These are phyloP conservation scores for Scenedesmus sp. DNA, from an alignment of 163 green algal species.

Conservation along the genomic window DNA sequence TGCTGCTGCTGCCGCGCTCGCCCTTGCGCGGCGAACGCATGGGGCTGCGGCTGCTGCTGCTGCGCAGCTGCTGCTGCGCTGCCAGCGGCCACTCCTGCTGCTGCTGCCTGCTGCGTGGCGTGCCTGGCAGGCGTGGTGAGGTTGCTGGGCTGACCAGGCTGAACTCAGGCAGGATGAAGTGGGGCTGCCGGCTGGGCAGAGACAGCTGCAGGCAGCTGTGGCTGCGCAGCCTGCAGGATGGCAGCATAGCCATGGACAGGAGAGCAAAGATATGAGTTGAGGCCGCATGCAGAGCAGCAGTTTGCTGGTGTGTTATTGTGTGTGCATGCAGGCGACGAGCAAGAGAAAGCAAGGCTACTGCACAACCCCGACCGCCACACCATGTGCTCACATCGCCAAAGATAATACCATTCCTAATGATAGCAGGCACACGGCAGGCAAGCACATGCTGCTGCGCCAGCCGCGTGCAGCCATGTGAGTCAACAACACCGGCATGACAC, in stretches of 20 bases:
- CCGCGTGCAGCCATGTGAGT: background rate
- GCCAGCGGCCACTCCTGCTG: background rate
- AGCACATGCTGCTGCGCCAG: background rate
- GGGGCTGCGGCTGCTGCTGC: background rate
- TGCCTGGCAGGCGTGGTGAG: background rate
- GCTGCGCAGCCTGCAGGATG: constrained; percentile 8
- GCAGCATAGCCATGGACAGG: background rate
- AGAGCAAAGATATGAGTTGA: background rate
- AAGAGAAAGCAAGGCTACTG: background rate
- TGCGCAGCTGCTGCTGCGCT: background rate
- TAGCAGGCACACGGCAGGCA: background rate
- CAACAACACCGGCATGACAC: background rate
- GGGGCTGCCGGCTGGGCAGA: constrained; percentile 20
- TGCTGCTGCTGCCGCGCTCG: background rate
- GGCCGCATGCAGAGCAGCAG: background rate
- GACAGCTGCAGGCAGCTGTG: constrained; percentile 38
- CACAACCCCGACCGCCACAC: background rate
- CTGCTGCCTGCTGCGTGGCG: constrained; percentile 8
- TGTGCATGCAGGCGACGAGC: background rate
- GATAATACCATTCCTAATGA: background rate
- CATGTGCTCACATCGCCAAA: background rate
- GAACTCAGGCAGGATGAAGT: constrained; percentile 22
- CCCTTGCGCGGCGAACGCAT: background rate
- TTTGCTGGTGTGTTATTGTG: background rate
- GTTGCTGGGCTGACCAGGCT: constrained; percentile 10